phyloP scores from a whole-genome alignment of 257 asterid genomes.

The Solanum sparsipilum region DNA sequence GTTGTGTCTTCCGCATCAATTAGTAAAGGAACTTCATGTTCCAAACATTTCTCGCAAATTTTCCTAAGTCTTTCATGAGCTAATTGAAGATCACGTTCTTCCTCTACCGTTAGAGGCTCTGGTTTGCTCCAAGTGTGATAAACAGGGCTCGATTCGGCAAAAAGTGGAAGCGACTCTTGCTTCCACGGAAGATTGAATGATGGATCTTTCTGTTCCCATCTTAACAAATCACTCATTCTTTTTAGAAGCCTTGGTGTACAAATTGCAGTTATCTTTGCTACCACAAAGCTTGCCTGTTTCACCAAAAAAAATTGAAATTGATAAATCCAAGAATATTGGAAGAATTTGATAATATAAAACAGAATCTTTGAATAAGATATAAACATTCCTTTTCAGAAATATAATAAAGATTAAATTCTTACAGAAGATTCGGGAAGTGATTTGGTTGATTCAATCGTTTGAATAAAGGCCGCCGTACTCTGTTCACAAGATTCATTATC shows the following conservation, averaged over 20 bases:
- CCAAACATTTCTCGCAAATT: conserved; percentile 35
- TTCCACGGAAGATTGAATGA: conserved; percentile 74
- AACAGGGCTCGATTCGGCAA: conserved; percentile 55
- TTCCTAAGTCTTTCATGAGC: conserved; percentile 32
- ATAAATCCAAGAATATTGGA: neutral
- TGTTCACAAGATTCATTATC: conserved; percentile 48
- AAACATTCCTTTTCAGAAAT: neutral
- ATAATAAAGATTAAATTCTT: neutral
- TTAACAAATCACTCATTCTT: conserved; percentile 65
- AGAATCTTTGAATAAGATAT: neutral
- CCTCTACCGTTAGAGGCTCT: conserved; percentile 32
- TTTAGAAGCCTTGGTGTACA: conserved; percentile 44
- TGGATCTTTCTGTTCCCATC: conserved; percentile 58
- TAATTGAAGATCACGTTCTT: conserved; percentile 41
- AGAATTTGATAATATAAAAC: neutral
- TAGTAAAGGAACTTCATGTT: conserved; percentile 36
- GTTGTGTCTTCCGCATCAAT: conserved; percentile 83
- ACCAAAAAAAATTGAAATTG: neutral
- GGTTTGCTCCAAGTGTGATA: conserved; percentile 58
- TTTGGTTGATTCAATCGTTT: conserved; percentile 36
- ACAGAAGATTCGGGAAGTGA: conserved; percentile 31
- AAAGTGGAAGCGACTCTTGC: conserved; percentile 39
- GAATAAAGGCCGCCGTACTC: conserved; percentile 33
- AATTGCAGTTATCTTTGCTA: conserved; percentile 77
- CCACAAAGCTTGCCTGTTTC: conserved; percentile 69